Conservation (phyloP, 176 grass and related monocot species). For the Carex pumila region DNA sequence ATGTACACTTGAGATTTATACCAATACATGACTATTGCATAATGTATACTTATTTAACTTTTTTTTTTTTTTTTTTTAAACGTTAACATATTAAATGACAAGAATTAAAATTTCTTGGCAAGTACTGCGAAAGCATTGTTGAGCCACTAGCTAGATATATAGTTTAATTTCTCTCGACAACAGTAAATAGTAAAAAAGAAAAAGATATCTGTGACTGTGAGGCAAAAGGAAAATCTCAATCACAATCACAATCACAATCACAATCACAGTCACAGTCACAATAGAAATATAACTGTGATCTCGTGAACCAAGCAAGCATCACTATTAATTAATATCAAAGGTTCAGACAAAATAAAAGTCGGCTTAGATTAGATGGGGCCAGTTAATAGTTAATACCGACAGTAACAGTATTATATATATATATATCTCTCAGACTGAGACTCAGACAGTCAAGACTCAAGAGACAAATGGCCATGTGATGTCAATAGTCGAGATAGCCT, state of each 20-base stretch:
- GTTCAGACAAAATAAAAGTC: not conserved
- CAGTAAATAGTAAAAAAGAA: not conserved
- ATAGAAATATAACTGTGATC: not conserved
- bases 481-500: not conserved
- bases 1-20: not conserved
- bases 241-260: too few relatives aligned
- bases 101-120: not conserved
- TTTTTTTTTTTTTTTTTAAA: not conserved
- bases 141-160: not conserved
- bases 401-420: not conserved
- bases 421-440: too few relatives aligned
- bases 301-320: slow-evolving; percentile 7
- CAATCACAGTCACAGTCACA: not conserved
- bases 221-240: not conserved
- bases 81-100: not conserved
- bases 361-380: slow-evolving; percentile 1
- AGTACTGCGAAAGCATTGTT: not conserved
- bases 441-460: too few relatives aligned
- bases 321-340: not conserved
- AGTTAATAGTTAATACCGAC: too few relatives aligned
- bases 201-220: not conserved
- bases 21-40: not conserved
- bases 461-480: slow-evolving; percentile 1
- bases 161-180: not conserved
- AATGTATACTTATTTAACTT: too few relatives aligned